Evolutionary conservation across 2,329 filamentous ascomycete genomes (phyloP), one percentile per base, ranked within the genome.

Genomic region (Gaeumannomyces sp.): DNA sequence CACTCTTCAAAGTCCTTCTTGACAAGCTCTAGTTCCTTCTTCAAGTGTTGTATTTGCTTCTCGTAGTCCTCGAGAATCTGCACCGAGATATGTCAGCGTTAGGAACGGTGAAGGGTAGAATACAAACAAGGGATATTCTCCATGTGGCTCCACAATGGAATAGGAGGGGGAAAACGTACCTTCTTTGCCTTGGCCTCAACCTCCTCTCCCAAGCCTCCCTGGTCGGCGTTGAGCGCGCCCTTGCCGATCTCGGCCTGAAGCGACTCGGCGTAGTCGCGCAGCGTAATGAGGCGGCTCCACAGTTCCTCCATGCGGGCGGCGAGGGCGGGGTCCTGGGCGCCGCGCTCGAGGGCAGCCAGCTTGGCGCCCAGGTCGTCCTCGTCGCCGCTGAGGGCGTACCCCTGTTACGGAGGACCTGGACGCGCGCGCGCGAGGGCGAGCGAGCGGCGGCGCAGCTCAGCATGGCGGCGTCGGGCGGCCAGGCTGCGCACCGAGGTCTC

Each of bases 41-140:
- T 90, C 68, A 96, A 80, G 73, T 93, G 89, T 72, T 85, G 81
- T 45, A 95, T 81, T 78, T 94, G 91, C 74, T 88, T 90, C 74
- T 93, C 89, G 74, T 93, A 94, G 72, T 93, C 90, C 71, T 90
- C 88, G 70, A 94, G 77, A 60, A 94, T 89, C 89, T 92, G 68
- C 31, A 31, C 59, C 28, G 2, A 22, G 1, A 56, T 6, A 19
- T 10, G 10, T 31, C 13, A 19, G 61, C 19, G 64, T 60, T 62
- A 63, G 70, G 75, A 66, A 73, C 66, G 35, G 33, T 60, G 45
- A 1, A 19, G 4, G 68, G 73, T 63, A 71, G 68, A 31, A 27
- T 19, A 66, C 66, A 35, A 10, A 53, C 65, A 45, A 22, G 27
- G 6, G 14, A 56, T 4, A 11, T 13, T 4, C 14, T 3, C 16